These are phyloP conservation scores for Aspergillus sp. DNA, from an alignment of 2,329 filamentous ascomycete species.

Conservation along the genomic window DNA sequence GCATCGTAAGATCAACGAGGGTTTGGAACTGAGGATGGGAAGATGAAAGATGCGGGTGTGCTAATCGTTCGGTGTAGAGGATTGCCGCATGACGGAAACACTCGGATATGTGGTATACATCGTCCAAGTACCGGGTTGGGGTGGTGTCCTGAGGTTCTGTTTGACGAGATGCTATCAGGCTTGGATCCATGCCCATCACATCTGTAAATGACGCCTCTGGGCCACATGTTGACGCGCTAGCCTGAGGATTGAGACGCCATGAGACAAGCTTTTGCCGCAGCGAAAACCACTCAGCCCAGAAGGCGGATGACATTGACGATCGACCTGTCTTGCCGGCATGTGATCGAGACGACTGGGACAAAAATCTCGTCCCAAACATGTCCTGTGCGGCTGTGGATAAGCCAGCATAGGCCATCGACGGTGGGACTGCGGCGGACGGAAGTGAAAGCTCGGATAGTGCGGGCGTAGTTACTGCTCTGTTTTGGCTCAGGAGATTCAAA, in stretches of 20 bases:
- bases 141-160: conserved; percentile 30
- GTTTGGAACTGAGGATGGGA: conserved; percentile 76
- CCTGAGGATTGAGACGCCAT: conserved; percentile 67
- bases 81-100: conserved; percentile 87
- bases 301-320: conserved; percentile 40
- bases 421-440: conserved; percentile 29
- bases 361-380: no score
- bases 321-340: conserved; percentile 10
- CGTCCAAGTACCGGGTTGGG: conserved; percentile 59
- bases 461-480: conserved; percentile 38
- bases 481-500: conserved; percentile 78
- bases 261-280: conserved; percentile 71
- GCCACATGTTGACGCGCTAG: neutral
- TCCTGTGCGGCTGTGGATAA: no score
- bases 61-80: conserved; percentile 84
- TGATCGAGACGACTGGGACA: no score
- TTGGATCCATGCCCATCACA: conserved; percentile 9
- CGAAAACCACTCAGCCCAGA: conserved; percentile 85
- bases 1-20: conserved; percentile 76
- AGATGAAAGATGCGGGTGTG: conserved; percentile 70
- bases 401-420: conserved; percentile 29
- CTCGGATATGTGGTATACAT: conserved; percentile 80
- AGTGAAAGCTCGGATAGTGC: conserved; percentile 11
- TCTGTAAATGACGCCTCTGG: conserved; percentile 14
- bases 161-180: conserved; percentile 12